These are phyloP conservation scores for Micromonas commoda DNA, from an alignment of 139 green algal genomes.

Conservation along the genomic window DNA sequence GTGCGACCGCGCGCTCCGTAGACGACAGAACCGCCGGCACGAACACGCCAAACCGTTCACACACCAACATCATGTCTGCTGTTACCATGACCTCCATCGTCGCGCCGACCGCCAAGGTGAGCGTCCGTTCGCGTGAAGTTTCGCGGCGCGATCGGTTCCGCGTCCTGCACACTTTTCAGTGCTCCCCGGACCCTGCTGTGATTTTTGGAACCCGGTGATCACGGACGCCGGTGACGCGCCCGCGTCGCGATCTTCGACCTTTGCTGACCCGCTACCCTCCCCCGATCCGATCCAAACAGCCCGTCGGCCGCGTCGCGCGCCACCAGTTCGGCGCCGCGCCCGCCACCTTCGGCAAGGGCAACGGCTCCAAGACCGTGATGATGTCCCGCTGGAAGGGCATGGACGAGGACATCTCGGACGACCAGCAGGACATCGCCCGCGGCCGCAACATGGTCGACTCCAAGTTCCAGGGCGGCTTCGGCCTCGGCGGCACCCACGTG, in stretches of 20 bases:
- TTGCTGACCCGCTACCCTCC: no score
- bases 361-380: conserved; percentile 39
- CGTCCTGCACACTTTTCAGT: no score
- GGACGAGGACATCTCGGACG: conserved; percentile 86
- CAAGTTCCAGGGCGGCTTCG: conserved; percentile 82
- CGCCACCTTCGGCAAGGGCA: background rate
- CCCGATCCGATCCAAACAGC: background rate
- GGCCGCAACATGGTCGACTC: conserved; percentile 85
- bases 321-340: background rate
- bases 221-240: no score
- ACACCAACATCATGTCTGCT: background rate
- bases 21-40: no score
- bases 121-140: no score
- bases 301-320: background rate
- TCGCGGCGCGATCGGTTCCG: no score
- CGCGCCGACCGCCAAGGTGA: background rate
- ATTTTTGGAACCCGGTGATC: no score
- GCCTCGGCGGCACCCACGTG: conserved; percentile 63
- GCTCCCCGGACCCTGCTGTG: no score
- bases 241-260: no score
- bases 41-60: no score
- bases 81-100: background rate
- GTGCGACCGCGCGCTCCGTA: no score
- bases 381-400: conserved; percentile 77
- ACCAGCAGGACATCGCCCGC: conserved; percentile 92